phyloP scores from a whole-genome alignment of 305 asterid species.

The Rubia occidens region DNA sequence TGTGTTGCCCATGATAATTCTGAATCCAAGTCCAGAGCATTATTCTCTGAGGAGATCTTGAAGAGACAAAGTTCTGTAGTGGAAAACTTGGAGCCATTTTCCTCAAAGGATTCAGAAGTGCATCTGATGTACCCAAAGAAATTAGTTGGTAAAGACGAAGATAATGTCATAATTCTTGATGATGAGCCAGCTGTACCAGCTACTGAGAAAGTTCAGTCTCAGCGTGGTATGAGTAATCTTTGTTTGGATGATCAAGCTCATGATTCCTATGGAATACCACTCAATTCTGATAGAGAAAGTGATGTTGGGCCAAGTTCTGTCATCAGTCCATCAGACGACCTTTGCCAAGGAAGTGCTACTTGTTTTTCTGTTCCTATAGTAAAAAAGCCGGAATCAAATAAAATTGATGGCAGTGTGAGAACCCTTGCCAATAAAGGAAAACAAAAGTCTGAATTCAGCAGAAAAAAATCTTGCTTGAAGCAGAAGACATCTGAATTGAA shows the following conservation, averaged over 20 bases:
- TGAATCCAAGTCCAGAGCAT: conserved; percentile 21
- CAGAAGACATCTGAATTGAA: conserved; percentile 28
- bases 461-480: conserved; percentile 16
- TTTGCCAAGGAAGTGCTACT: conserved; percentile 25
- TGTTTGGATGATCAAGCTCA: conserved; percentile 26
- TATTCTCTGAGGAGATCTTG: conserved; percentile 28
- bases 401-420: conserved; percentile 29
- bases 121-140: conserved; percentile 29
- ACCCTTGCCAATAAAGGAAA: conserved; percentile 29
- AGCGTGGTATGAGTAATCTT: conserved; percentile 25
- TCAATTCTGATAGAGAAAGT: conserved; percentile 28
- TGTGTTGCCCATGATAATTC: conserved; percentile 23
- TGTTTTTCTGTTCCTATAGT: conserved; percentile 22
- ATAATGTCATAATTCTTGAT: conserved; percentile 48
- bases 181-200: conserved; percentile 40
- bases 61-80: conserved; percentile 21
- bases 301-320: conserved; percentile 21
- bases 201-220: conserved; percentile 23
- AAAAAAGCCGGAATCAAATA: conserved; percentile 25
- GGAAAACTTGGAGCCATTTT: conserved; percentile 29
- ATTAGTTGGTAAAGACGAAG: conserved; percentile 26
- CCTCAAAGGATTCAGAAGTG: conserved; percentile 28
- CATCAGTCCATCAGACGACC: conserved; percentile 24
- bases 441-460: conserved; percentile 21
- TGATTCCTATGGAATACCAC: conserved; percentile 27